These are phyloP conservation scores for Psilocybe cyanescens DNA, from an alignment of 768 basidiomycete species.

Conservation along the genomic window DNA sequence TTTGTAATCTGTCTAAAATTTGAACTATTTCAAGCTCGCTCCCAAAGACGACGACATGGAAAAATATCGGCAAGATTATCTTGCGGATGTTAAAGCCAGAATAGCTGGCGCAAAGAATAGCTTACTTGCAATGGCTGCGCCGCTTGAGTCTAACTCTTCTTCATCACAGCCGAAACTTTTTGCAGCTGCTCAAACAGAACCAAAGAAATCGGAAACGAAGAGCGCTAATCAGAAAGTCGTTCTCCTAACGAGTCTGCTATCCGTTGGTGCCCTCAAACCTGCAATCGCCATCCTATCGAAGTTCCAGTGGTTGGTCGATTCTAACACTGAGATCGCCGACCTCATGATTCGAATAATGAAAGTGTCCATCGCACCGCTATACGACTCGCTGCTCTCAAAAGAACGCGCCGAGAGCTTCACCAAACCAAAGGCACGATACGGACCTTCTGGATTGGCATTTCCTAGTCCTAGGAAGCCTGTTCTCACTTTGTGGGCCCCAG, in stretches of 20 bases:
- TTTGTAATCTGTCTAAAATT: not conserved
- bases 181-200: slow-evolving; percentile 40
- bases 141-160: slow-evolving; percentile 60
- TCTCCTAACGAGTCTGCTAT: slow-evolving; percentile 78
- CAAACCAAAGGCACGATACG: slow-evolving; percentile 67
- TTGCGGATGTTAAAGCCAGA: slow-evolving; percentile 62
- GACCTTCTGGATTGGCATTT: slow-evolving; percentile 54
- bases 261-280: slow-evolving; percentile 82
- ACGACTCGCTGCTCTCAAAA: slow-evolving; percentile 56
- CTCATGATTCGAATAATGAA: slow-evolving; percentile 78
- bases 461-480: slow-evolving; percentile 62
- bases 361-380: slow-evolving; percentile 70
- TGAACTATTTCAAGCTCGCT: slow-evolving; percentile 21
- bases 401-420: slow-evolving; percentile 66
- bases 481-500: slow-evolving; percentile 79
- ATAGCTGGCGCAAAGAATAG: slow-evolving; percentile 73
- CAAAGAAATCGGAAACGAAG: slow-evolving; percentile 46
- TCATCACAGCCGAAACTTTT: slow-evolving; percentile 42
- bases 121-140: slow-evolving; percentile 84
- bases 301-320: slow-evolving; percentile 85
- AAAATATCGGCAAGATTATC: slow-evolving; percentile 64
- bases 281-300: slow-evolving; percentile 79
- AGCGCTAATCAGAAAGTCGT: slow-evolving; percentile 80
- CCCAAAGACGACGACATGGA: slow-evolving; percentile 83
- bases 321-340: slow-evolving; percentile 84